Evolutionary conservation across 2,329 filamentous ascomycete species (phyloP).

Genomic region (Aspergillus ruber): DNA sequence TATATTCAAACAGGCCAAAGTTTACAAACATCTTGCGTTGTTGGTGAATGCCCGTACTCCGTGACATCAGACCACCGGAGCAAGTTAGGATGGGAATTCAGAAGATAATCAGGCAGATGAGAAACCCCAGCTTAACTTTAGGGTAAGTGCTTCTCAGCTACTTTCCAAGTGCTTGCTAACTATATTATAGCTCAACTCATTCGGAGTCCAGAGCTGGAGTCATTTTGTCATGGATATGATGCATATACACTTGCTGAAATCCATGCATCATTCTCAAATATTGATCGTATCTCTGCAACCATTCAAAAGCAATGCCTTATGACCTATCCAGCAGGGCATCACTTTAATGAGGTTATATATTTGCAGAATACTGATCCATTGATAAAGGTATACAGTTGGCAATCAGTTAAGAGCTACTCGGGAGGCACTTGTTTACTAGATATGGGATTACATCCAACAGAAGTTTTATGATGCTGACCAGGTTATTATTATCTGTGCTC

Average conservation of each 20-base stretch:
- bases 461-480: background rate
- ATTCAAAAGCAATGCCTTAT: background rate
- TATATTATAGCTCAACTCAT: background rate
- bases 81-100: too few species aligned
- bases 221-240: background rate
- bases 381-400: background rate
- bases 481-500: background rate
- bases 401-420: background rate
- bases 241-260: background rate
- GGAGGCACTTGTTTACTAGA: background rate
- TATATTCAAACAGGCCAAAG: background rate
- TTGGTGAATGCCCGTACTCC: too few species aligned
- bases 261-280: background rate
- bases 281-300: background rate
- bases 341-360: background rate
- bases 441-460: background rate
- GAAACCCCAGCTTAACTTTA: too few species aligned
- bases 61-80: too few species aligned
- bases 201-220: background rate
- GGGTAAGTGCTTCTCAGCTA: too few species aligned
- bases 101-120: too few species aligned
- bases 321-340: background rate
- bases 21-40: background rate
- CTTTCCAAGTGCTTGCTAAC: background rate
- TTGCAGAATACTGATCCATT: background rate